Evolutionary conservation across 495 filamentous ascomycete genomes (phyloP).

Genomic region (Cercophora samala): DNA sequence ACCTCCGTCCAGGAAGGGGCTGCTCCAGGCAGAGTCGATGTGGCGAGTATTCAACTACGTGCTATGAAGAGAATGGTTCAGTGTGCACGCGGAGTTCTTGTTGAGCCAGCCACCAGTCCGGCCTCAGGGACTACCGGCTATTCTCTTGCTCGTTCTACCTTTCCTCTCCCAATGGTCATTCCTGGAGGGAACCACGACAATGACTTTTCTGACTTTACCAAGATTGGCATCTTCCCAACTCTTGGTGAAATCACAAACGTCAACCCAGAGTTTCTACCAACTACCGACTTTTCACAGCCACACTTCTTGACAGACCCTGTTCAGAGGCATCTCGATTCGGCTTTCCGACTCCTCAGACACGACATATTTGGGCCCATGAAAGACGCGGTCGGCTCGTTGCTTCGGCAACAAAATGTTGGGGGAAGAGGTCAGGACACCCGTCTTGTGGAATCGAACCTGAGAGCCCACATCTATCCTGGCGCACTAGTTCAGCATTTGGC

Average conservation of each 20-base stretch:
- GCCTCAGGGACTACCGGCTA: too few relatives aligned
- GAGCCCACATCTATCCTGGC: constrained; percentile 40
- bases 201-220: constrained; percentile 19
- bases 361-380: constrained; percentile 61
- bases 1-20: background rate
- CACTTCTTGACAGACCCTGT: constrained; percentile 51
- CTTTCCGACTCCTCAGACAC: constrained; percentile 66
- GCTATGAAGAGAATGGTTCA: constrained; percentile 12
- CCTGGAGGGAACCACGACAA: constrained; percentile 20
- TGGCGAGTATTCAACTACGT: background rate
- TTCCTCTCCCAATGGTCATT: constrained; percentile 1
- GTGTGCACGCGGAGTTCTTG: background rate
- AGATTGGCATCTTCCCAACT: constrained; percentile 64
- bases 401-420: constrained; percentile 23
- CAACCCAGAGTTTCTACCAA: constrained; percentile 59
- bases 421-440: background rate
- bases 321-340: constrained; percentile 60
- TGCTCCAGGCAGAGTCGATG: background rate
- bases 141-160: constrained; percentile 10
- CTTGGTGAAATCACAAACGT: constrained; percentile 54
- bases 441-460: constrained; percentile 19
- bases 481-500: constrained; percentile 38
- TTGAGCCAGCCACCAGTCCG: background rate
- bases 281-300: constrained; percentile 45
- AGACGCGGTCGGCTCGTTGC: constrained; percentile 49